Evolutionary conservation across 345 rosid genomes (phyloP).

Genomic region (Dipteronia sinensis): DNA sequence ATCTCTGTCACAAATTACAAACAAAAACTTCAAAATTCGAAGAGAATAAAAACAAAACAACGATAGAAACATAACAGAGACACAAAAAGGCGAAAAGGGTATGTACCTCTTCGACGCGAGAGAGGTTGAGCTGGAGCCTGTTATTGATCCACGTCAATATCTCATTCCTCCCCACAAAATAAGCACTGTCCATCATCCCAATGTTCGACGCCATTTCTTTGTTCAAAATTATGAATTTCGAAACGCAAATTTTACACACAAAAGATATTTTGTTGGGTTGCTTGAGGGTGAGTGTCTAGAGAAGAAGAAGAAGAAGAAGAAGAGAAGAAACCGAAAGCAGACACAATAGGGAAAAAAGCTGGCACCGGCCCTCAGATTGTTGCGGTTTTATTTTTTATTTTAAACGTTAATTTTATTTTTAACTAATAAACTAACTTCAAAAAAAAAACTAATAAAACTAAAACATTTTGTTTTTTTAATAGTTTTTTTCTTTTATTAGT

Average conservation of each 20-base stretch:
- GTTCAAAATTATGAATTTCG: slow-evolving; percentile 1
- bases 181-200: slow-evolving; percentile 98
- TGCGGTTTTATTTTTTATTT: slow-evolving; percentile 21
- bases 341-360: neutral
- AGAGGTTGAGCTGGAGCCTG: slow-evolving; percentile 84
- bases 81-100: slow-evolving; percentile 5
- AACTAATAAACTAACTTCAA: neutral
- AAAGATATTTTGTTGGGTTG: neutral
- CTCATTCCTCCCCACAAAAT: slow-evolving; percentile 97
- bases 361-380: slow-evolving; percentile 25
- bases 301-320: neutral
- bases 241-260: neutral
- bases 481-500: slow-evolving; percentile 1
- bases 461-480: too few relatives aligned
- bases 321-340: slow-evolving; percentile 13
- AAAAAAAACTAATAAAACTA: neutral
- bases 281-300: too few relatives aligned
- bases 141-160: slow-evolving; percentile 89
- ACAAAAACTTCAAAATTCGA: neutral
- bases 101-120: slow-evolving; percentile 87
- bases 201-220: slow-evolving; percentile 75
- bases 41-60: neutral
- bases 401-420: neutral
- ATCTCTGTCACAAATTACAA: neutral
- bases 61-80: neutral